Evolutionary conservation across 2,329 filamentous ascomycete genomes (phyloP), one percentile per base, ranked within the genome.

Genomic region (Botrytis pseudocinerea): DNA sequence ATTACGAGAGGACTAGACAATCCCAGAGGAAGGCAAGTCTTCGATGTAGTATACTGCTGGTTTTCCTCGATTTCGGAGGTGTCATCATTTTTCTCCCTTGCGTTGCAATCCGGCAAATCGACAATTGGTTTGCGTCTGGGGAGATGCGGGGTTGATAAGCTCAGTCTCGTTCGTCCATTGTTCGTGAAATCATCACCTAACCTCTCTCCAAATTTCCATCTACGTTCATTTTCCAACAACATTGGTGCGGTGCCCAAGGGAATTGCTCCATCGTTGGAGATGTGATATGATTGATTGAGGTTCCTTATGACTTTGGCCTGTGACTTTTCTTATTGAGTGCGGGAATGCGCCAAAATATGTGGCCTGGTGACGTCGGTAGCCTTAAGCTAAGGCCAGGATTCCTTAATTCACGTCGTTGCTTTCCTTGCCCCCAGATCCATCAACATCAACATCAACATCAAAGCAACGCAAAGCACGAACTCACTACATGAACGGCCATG

Each of bases 341-440:
- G 14, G 51, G n/a, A 28, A 57, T 57, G 51, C n/a, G n/a, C 20
- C 22, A 64, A 46, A 64, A 64, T 14, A 63, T 44, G 61, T 61
- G 60, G 60, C 60, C 60, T 64, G 62, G 62, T 61, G 35, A 61
- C 59, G 59, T 61, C 35, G 59, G 51, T 57, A 57, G 32, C n/a
- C n/a, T 57, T 57, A 28, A 28, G 6, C 18, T 32, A 54, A 57
- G n/a, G 51, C 51, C n/a, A 57, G 28, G 51, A 28, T 57, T 28
- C n/a, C n/a, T 7, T 57, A 32, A 57, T 57, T 57, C 51, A 40
- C 22, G 35, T 40, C 14, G 59, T 40, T 40, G 22, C 35, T 42
- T 54, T 5, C 16, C 25, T 40, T 40, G 8, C 16, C 28, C 12
- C 44, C 25, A 18, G 18, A 63, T 63, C n/a, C 2, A 38, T n/a